Evolutionary conservation across 805 yeast species (phyloP).

Genomic region (Komagataella pastoris): DNA sequence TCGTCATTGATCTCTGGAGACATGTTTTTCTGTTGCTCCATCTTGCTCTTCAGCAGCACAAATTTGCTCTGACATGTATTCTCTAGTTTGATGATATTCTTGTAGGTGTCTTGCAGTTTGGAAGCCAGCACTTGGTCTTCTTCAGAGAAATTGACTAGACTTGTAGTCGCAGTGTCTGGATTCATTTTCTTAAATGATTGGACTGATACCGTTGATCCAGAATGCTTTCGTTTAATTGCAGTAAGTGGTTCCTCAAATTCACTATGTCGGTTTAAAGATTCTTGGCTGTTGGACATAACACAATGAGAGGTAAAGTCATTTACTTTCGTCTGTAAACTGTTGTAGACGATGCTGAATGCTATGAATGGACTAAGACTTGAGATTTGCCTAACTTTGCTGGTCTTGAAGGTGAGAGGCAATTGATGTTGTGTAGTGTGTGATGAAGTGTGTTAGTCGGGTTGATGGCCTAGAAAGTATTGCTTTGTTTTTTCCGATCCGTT

Average conservation of each 20-base stretch:
- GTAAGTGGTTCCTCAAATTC: background rate
- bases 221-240: background rate
- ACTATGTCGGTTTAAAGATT: slow-evolving; percentile 1
- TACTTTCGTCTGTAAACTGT: background rate
- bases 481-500: background rate
- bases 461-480: background rate
- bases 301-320: background rate
- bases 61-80: slow-evolving; percentile 38
- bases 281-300: background rate
- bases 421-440: background rate
- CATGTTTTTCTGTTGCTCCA: slow-evolving; percentile 32
- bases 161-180: slow-evolving; percentile 10
- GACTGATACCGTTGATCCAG: slow-evolving; percentile 5
- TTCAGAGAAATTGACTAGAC: slow-evolving; percentile 21
- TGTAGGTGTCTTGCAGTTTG: slow-evolving; percentile 63
- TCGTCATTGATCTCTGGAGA: slow-evolving; percentile 44
- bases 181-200: slow-evolving; percentile 6
- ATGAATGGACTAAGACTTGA: background rate
- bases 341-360: background rate
- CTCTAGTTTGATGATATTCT: slow-evolving; percentile 53
- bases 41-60: background rate
- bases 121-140: slow-evolving; percentile 58
- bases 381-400: background rate
- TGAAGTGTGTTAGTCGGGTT: background rate
- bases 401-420: background rate